Percentiles rank a stretch among this genome's conserved stretches.
Conservation (phyloP, 2,329 filamentous ascomycete species). For the Colletotrichum echinochloae region DNA sequence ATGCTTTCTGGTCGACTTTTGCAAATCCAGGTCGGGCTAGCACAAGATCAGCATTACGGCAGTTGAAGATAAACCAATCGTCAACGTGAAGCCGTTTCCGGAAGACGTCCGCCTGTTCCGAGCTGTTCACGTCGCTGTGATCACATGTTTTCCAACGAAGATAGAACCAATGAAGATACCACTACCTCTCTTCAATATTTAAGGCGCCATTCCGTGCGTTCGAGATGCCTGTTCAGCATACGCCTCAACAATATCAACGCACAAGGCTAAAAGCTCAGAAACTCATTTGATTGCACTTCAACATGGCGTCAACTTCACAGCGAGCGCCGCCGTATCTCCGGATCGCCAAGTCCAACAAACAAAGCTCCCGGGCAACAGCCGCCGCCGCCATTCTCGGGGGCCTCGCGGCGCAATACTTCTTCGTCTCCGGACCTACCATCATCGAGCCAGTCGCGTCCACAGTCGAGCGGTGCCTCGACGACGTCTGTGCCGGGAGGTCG, state of each 20-base stretch:
- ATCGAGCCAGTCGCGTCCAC: conserved; percentile 15
- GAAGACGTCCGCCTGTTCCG: neutral
- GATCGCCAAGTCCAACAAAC: neutral
- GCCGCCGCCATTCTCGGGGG: neutral
- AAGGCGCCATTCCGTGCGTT: accelerated
- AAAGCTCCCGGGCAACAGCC: neutral
- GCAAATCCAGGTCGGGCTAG: neutral
- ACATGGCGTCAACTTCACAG: neutral
- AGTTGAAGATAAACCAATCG: conserved; percentile 1
- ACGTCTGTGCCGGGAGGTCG: conserved; percentile 57
- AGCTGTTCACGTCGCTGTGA: neutral
- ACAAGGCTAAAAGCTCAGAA: neutral
- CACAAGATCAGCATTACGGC: neutral
- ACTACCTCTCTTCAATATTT: too few relatives aligned
- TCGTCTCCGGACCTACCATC: neutral
- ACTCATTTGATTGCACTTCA: neutral
- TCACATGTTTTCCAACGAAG: neutral
- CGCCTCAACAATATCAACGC: neutral
- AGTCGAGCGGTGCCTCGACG: conserved; percentile 58
- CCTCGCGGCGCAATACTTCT: neutral
- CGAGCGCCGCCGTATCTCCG: neutral
- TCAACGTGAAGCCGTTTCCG: conserved; percentile 1
- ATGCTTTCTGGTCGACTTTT: neutral
- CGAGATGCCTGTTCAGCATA: too few relatives aligned
- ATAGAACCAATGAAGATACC: accelerated